Evolutionary conservation across 2,329 filamentous ascomycete species (phyloP).

Genomic region (Elsinoe ampelina): DNA sequence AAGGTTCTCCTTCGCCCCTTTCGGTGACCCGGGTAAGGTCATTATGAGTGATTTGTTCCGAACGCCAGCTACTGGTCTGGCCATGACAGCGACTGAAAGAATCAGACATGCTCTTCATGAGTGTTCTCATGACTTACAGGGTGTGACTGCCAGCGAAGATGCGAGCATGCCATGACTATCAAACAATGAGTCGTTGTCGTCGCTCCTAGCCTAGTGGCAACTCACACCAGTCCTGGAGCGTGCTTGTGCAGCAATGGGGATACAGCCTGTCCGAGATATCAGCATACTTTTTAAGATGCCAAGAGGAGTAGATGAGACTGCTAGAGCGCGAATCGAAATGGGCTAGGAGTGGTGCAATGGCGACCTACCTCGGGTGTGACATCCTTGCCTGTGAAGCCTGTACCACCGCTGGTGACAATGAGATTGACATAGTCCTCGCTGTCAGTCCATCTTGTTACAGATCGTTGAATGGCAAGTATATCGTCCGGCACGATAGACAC

Average conservation of each 20-base stretch:
- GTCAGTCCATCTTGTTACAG: slow-evolving; percentile 67
- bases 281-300: slow-evolving; percentile 8
- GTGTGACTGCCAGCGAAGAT: slow-evolving; percentile 73
- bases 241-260: slow-evolving; percentile 68
- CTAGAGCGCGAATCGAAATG: neutral
- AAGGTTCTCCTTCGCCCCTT: slow-evolving; percentile 89
- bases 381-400: slow-evolving; percentile 80
- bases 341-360: neutral
- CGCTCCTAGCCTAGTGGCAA: slow-evolving; percentile 12
- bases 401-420: slow-evolving; percentile 83
- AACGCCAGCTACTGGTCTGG: slow-evolving; percentile 81
- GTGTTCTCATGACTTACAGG: slow-evolving; percentile 53
- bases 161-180: slow-evolving; percentile 80
- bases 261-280: slow-evolving; percentile 53
- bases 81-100: slow-evolving; percentile 81
- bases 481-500: slow-evolving; percentile 73
- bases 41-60: slow-evolving; percentile 72
- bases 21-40: slow-evolving; percentile 88
- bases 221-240: slow-evolving; percentile 74
- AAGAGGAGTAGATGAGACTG: neutral
- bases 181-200: neutral
- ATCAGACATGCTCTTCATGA: slow-evolving; percentile 17
- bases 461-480: slow-evolving; percentile 61
- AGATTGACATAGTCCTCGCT: slow-evolving; percentile 56
- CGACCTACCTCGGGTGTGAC: slow-evolving; percentile 70